Percentiles rank a stretch among this genome's conserved stretches.
These are phyloP conservation scores for Cardamine resedifolia DNA, from an alignment of 345 rosid genomes.

Conservation along the genomic window DNA sequence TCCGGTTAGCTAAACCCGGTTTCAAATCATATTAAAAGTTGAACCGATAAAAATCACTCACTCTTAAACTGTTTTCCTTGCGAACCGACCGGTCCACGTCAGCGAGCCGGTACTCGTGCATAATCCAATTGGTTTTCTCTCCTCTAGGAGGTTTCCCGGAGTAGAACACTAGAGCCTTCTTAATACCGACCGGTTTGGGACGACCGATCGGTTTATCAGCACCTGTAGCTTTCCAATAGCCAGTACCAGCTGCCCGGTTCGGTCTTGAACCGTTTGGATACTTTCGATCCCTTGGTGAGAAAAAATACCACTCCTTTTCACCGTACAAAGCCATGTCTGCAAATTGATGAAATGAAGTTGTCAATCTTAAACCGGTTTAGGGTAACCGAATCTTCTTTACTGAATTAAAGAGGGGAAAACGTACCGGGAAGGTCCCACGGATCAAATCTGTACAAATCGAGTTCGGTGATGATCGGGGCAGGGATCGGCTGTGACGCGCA, in stretches of 20 bases:
- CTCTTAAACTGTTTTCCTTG: constrained; percentile 84
- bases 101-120: constrained; percentile 96
- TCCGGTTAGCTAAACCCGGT: constrained; percentile 22
- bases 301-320: constrained; percentile 96
- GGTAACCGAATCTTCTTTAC: background rate
- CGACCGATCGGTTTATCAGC: constrained; percentile 94
- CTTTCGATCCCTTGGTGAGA: constrained; percentile 83
- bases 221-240: constrained; percentile 98
- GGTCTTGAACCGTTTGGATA: constrained; percentile 97
- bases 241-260: constrained; percentile 84
- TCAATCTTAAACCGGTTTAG: constrained; percentile 5
- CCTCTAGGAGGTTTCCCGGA: constrained; percentile 86
- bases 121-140: constrained; percentile 96
- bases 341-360: background rate
- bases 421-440: constrained; percentile 97
- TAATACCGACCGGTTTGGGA: constrained; percentile 79
- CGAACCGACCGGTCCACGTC: constrained; percentile 85
- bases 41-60: constrained; percentile 21
- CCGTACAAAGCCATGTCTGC: constrained; percentile 78
- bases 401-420: background rate
- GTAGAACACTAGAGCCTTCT: constrained; percentile 90
- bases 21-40: background rate
- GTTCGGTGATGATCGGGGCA: constrained; percentile 76
- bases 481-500: constrained; percentile 72
- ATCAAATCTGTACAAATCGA: constrained; percentile 75